These are phyloP conservation scores for Cruciata laevipes DNA, from an alignment of 257 asterid genomes.

Conservation along the genomic window DNA sequence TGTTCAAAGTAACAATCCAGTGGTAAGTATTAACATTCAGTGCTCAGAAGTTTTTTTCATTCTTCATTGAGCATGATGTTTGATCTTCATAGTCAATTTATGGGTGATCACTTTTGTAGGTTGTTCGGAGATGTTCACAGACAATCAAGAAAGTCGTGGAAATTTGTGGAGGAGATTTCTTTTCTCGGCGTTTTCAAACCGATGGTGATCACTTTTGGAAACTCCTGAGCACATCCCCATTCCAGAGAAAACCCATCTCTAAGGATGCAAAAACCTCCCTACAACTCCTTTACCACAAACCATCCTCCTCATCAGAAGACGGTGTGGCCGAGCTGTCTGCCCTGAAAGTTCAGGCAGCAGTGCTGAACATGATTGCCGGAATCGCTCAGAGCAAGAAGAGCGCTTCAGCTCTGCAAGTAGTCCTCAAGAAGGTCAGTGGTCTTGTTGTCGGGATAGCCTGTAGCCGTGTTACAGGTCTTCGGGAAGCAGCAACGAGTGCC, in stretches of 20 bases:
- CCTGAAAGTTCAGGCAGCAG: conserved; percentile 67
- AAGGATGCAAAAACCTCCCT: conserved; percentile 45
- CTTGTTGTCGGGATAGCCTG: conserved; percentile 72
- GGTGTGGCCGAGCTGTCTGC: conserved; percentile 56
- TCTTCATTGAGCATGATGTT: not conserved
- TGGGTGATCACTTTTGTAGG: conserved; percentile 29
- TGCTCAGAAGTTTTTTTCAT: conserved; percentile 4
- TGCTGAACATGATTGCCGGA: conserved; percentile 65
- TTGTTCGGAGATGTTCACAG: conserved; percentile 55
- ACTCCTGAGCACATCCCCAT: conserved; percentile 73
- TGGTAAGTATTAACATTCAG: conserved; percentile 38
- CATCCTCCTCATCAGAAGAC: conserved; percentile 37
- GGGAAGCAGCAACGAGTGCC: conserved; percentile 58
- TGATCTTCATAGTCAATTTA: not conserved
- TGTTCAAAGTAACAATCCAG: conserved; percentile 63
- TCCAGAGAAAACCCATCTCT: conserved; percentile 43
- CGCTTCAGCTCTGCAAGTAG: conserved; percentile 53
- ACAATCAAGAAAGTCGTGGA: conserved; percentile 52
- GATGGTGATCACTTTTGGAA: conserved; percentile 87
- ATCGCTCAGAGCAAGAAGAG: conserved; percentile 53
- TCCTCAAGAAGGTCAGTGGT: conserved; percentile 72
- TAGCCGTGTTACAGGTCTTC: conserved; percentile 73
- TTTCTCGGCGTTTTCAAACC: conserved; percentile 68
- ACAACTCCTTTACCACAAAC: conserved; percentile 68
- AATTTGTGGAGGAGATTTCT: conserved; percentile 89